These are phyloP conservation scores for Monosporascus sp. DNA, from an alignment of 2,329 filamentous ascomycete species.

Conservation along the genomic window DNA sequence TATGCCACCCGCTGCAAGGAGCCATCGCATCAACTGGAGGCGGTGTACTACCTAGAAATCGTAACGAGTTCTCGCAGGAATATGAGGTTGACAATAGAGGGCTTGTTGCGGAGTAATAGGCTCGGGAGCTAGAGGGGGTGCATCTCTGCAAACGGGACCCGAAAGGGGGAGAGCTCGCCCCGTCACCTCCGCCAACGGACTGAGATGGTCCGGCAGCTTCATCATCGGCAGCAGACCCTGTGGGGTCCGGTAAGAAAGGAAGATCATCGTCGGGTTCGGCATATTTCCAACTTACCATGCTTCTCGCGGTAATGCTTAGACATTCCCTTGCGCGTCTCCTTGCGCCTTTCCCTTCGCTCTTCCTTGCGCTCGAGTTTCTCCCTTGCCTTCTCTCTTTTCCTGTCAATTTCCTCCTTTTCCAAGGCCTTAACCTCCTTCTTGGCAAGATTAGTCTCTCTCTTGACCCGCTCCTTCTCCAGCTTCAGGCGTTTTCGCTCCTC, in stretches of 20 bases:
- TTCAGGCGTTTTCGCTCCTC: constrained; percentile 10
- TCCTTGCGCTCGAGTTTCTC: constrained; percentile 10
- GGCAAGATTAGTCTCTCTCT: constrained; percentile 4
- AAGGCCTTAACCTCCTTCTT: constrained; percentile 12
- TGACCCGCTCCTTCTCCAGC: neutral
- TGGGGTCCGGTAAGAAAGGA: neutral
- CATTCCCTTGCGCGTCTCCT: neutral
- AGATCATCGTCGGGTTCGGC: neutral
- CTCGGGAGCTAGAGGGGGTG: neutral
- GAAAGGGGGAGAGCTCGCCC: neutral
- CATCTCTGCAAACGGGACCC: neutral
- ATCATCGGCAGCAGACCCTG: neutral
- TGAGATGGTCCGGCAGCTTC: neutral
- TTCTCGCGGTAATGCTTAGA: neutral
- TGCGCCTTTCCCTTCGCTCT: neutral
- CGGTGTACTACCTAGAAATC: neutral
- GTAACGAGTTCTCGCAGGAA: neutral
- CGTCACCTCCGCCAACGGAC: neutral
- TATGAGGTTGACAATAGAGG: neutral
- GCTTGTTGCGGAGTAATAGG: neutral
- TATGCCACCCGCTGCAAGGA: too few species aligned
- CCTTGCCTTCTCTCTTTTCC: constrained; percentile 11
- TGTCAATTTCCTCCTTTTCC: constrained; percentile 16
- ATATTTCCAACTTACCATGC: neutral
- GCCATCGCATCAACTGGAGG: neutral